These are phyloP conservation scores for Hydnomerulius pinastri DNA, from an alignment of 768 basidiomycete genomes.

Conservation along the genomic window DNA sequence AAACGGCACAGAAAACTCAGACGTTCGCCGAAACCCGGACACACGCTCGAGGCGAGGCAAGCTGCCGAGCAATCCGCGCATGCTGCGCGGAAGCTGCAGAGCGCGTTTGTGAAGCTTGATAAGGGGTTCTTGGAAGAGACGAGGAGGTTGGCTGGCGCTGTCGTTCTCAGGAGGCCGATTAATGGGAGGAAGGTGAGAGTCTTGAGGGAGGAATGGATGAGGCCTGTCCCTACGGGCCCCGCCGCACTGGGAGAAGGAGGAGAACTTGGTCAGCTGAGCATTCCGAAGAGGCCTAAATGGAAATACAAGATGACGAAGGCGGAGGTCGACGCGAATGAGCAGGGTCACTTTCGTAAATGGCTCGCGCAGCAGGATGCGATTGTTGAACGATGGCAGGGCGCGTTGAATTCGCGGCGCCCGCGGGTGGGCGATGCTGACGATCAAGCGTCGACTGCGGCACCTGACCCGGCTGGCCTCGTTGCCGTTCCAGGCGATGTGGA, in stretches of 20 bases:
- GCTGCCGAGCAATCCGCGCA: constrained; percentile 37
- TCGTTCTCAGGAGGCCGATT: constrained; percentile 61
- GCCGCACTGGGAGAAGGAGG: constrained; percentile 26
- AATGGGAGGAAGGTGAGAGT: constrained; percentile 36
- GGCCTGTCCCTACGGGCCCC: background rate
- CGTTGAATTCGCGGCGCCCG: constrained; percentile 6
- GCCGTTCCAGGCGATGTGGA: constrained; percentile 4
- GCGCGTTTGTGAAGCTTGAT: constrained; percentile 66
- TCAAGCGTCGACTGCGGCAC: background rate
- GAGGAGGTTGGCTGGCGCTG: constrained; percentile 51
- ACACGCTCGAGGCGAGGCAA: constrained; percentile 5
- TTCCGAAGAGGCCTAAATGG: constrained; percentile 84
- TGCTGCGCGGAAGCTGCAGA: constrained; percentile 59
- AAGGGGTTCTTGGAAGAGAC: constrained; percentile 61
- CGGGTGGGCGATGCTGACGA: constrained; percentile 6
- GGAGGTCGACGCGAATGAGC: constrained; percentile 90
- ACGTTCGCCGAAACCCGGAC: constrained; percentile 4
- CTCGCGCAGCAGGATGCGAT: constrained; percentile 60
- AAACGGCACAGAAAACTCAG: constrained; percentile 12
- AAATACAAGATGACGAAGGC: constrained; percentile 82
- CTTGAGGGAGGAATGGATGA: constrained; percentile 25
- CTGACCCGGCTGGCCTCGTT: constrained; percentile 5
- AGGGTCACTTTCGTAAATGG: constrained; percentile 82
- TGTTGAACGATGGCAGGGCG: constrained; percentile 53
- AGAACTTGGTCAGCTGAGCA: constrained; percentile 16